These are phyloP conservation scores for Teunomyces kruisii DNA, from an alignment of 805 yeast species.

Conservation along the genomic window DNA sequence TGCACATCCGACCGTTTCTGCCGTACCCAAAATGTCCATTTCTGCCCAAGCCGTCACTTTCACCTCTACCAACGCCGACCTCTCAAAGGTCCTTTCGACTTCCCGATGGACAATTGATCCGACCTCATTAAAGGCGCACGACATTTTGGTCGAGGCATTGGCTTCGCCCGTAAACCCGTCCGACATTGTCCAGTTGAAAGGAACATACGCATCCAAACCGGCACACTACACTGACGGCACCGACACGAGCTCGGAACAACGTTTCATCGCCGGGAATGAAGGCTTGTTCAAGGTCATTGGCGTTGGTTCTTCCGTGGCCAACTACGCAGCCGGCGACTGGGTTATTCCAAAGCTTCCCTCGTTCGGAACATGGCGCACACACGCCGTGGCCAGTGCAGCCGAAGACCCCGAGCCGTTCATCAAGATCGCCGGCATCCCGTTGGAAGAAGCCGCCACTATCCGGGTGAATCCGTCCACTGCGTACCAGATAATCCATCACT, in stretches of 20 bases:
- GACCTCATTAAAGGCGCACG: conserved; percentile 18
- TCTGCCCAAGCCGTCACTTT: conserved; percentile 28
- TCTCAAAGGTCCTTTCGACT: conserved; percentile 17
- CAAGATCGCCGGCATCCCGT: conserved; percentile 7
- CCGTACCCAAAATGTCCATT: conserved; percentile 10
- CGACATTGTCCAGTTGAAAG: conserved; percentile 82
- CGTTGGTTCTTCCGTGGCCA: conserved; percentile 13
- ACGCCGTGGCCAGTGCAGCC: conserved; percentile 15
- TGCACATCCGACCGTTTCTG: too few species aligned
- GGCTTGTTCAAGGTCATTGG: conserved; percentile 18
- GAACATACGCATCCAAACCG: conserved; percentile 82
- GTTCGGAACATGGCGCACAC: conserved; percentile 26
- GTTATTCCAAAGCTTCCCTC: conserved; percentile 16
- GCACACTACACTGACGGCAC: conserved; percentile 2
- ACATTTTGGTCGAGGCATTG: conserved; percentile 63
- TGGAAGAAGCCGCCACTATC: conserved; percentile 21
- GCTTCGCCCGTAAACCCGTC: conserved; percentile 91
- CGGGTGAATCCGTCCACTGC: conserved; percentile 22
- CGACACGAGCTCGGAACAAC: conserved; percentile 5
- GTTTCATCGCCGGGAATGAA: conserved; percentile 20
- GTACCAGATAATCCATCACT: conserved; percentile 18
- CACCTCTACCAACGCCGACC: conserved; percentile 18
- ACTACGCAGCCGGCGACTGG: conserved; percentile 18
- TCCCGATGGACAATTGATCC: conserved; percentile 24
- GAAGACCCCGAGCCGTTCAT: conserved; percentile 3